A percentile compares a stretch with the other conserved stretches of the same genome.
Evolutionary conservation across 1,284 basidiomycete genomes (phyloP).

Genomic region (Pseudozyma thailandica): DNA sequence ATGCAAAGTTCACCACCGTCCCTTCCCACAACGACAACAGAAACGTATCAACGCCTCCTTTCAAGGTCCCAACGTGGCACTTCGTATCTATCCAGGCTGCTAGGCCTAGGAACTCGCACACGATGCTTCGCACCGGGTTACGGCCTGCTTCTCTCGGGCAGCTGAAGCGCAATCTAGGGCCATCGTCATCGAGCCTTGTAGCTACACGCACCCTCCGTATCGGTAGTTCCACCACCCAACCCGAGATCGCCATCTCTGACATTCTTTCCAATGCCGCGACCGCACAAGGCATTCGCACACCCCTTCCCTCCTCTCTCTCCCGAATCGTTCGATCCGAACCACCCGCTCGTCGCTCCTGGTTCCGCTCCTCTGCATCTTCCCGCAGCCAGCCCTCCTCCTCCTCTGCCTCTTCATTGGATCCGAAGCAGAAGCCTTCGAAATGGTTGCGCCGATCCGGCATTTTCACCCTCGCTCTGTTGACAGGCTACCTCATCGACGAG

Average conservation of each 20-base stretch:
- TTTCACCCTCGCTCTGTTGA: constrained; percentile 12
- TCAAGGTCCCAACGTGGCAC: not conserved
- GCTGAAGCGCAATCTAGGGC: not conserved
- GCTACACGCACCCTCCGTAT: constrained; percentile 19
- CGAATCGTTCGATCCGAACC: constrained; percentile 19
- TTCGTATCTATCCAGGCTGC: too few species aligned
- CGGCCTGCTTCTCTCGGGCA: constrained; percentile 5
- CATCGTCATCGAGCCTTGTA: constrained; percentile 4
- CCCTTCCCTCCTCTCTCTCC: constrained; percentile 22
- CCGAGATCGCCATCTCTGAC: constrained; percentile 36
- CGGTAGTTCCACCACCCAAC: constrained; percentile 26
- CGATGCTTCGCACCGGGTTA: not conserved
- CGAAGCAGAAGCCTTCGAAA: constrained; percentile 3
- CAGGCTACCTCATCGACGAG: constrained; percentile 41
- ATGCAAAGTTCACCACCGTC: too few species aligned
- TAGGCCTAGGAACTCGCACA: too few species aligned
- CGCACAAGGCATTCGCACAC: constrained; percentile 19
- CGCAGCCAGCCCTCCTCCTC: constrained; percentile 5
- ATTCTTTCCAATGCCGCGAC: constrained; percentile 29
- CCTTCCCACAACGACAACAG: too few species aligned
- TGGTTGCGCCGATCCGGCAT: constrained; percentile 17
- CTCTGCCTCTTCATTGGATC: not conserved
- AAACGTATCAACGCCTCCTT: not conserved
- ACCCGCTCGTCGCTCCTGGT: constrained; percentile 26
- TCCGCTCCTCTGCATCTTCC: constrained; percentile 15